These are phyloP conservation scores for Calycina marina DNA, from an alignment of 2,329 filamentous ascomycete genomes.

Conservation along the genomic window DNA sequence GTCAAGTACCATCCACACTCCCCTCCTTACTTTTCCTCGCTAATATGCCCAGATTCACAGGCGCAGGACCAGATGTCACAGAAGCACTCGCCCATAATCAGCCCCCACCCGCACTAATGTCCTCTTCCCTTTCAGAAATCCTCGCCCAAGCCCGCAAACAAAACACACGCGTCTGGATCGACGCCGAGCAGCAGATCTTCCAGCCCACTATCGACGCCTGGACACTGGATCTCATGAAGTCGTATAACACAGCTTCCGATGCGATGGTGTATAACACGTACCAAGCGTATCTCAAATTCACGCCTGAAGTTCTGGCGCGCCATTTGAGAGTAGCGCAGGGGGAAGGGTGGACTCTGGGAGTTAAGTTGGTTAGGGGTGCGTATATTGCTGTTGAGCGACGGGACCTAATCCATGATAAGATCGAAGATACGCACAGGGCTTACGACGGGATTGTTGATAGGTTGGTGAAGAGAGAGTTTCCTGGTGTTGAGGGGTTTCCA, in stretches of 20 bases:
- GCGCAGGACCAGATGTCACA: conserved; percentile 30
- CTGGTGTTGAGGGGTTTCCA: conserved; percentile 16
- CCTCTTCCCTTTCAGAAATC: conserved; percentile 25
- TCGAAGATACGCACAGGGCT: conserved; percentile 31
- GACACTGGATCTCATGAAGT: conserved; percentile 37
- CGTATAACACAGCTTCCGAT: conserved; percentile 30
- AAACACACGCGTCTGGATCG: conserved; percentile 31
- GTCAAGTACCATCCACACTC: conserved; percentile 33
- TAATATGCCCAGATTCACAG: conserved; percentile 29
- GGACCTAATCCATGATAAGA: conserved; percentile 29
- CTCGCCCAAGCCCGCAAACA: conserved; percentile 11
- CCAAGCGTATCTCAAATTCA: conserved; percentile 36
- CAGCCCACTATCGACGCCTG: conserved; percentile 36
- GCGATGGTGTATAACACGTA: conserved; percentile 34
- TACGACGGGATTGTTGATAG: conserved; percentile 40
- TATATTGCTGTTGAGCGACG: conserved; percentile 35
- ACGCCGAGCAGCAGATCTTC: conserved; percentile 37
- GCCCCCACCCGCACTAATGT: conserved; percentile 28
- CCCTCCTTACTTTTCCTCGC: conserved; percentile 1
- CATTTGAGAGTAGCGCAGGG: conserved; percentile 30
- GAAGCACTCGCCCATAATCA: conserved; percentile 26
- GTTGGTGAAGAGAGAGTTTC: conserved; percentile 28
- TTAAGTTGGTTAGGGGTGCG: conserved; percentile 38
- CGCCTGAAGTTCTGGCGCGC: conserved; percentile 28
- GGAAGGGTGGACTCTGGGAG: conserved; percentile 33